A percentile compares a stretch with the other conserved stretches of the same genome.
phyloP scores from a whole-genome alignment of 2,329 filamentous ascomycete genomes.

The Zasmidium cellare region DNA sequence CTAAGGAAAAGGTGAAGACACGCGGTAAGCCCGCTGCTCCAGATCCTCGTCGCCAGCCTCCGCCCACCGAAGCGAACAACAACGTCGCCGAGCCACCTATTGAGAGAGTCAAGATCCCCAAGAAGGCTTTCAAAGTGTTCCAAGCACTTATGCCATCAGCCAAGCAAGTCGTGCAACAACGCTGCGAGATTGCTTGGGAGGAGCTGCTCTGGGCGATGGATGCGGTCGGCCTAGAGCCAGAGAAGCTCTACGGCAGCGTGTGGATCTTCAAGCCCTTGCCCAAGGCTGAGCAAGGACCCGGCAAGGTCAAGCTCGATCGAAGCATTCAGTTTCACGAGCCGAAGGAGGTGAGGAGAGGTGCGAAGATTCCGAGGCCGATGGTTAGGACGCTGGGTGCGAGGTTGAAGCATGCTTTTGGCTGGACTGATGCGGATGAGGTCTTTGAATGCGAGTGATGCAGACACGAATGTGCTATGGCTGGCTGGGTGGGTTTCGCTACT shows the following conservation, averaged over 20 bases:
- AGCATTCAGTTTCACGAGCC: conserved; percentile 64
- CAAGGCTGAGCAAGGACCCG: conserved; percentile 11
- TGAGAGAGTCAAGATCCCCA: conserved; percentile 18
- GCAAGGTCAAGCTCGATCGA: conserved; percentile 42
- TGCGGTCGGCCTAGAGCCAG: conserved; percentile 49
- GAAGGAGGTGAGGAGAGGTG: conserved; percentile 45
- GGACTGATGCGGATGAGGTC: conserved; percentile 23
- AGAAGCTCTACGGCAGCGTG: conserved; percentile 62
- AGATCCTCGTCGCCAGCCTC: conserved; percentile 8
- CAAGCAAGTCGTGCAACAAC: conserved; percentile 32
- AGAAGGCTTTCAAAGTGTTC: conserved; percentile 42
- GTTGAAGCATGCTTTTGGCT: conserved; percentile 41
- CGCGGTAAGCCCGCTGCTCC: conserved; percentile 18
- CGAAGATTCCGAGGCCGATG: conserved; percentile 51
- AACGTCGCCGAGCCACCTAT: background rate
- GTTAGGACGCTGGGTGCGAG: conserved; percentile 53
- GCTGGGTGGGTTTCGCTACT: background rate
- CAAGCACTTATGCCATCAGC: conserved; percentile 43
- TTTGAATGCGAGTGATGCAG: conserved; percentile 24
- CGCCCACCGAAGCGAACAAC: conserved; percentile 1
- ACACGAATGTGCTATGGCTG: too few species aligned
- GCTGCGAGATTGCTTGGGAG: conserved; percentile 54
- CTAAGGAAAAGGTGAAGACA: conserved; percentile 28
- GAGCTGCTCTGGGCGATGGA: conserved; percentile 57
- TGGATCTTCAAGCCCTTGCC: conserved; percentile 57